Base-by-base conservation (phyloP, 495 filamentous ascomycete species). In the Podospora fimiseda region DNA sequence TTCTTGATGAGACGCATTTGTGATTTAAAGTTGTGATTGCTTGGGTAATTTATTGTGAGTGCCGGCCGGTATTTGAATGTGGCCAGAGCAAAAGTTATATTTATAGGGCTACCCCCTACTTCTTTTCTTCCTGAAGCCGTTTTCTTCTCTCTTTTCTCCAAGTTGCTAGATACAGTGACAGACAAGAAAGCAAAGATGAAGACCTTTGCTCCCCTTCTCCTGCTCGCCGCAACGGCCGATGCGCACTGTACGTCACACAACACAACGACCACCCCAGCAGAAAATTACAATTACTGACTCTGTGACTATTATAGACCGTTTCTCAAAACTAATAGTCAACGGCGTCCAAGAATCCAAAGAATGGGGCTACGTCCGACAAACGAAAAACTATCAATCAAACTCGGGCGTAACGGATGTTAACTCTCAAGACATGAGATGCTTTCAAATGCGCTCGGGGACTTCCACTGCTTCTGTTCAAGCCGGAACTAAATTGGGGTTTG, bases 311-410 rank as follows among this genome's bases (percentile, higher is more conserved):
- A 14, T 45, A 72, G 69, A 70, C 60, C 57, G 62, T 24, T 73
- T 73, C 62, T 68, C 69, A 9, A 66, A 66, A 42, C 62, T 72
- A 3, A 57, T 74, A 48, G 37, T 73, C 15, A 60, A 69, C 53
- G 66, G 69, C 14, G 40, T 49, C 15, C 21, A 58, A 9, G 70
- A 73, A 43, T 51, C 61, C 1, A 60, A 57, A 15, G 67, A 74
- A 33, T 76, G 73, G 74, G 57, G 60, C 14, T 63, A 68, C 6
- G 57, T 78, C 50, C 72, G 75, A 42, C 62, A 69, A 61, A 77
- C 75, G 11, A 74, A 74, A 59, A 78, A 74, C 67, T 73, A 68
- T 62, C 71, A 76, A 51, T 67, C 63, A 59, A 71, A 74, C 56
- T 62, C 57, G 36, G 67, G 66, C 14, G 64, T 77, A 11, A 70